A percentile compares a stretch with the other conserved stretches of the same genome.
Conservation (phyloP, 2,329 filamentous ascomycete species). For the Ambrosiella cleistominuta region DNA sequence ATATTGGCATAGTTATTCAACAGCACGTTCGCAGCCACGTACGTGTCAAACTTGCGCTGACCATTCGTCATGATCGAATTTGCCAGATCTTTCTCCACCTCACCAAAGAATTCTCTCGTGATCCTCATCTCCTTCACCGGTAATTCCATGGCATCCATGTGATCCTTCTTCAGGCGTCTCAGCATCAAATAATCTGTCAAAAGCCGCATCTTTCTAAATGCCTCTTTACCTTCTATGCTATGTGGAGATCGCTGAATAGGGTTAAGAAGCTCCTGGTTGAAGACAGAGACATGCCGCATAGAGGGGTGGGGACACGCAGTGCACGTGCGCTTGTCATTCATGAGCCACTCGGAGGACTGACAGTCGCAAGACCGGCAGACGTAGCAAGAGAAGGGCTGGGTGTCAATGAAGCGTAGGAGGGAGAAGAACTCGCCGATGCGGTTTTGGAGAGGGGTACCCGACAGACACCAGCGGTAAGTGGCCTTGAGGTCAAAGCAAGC, state of each 20-base stretch:
- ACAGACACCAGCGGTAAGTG: slow-evolving; percentile 86
- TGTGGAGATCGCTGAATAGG: slow-evolving; percentile 53
- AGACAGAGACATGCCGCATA: slow-evolving; percentile 39
- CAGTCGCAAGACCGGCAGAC: slow-evolving; percentile 81
- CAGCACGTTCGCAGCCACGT: slow-evolving; percentile 83
- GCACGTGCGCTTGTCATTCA: slow-evolving; percentile 56
- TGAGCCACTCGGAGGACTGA: slow-evolving; percentile 65
- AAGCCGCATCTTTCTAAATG: slow-evolving; percentile 66
- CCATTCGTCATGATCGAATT: slow-evolving; percentile 89
- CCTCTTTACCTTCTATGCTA: slow-evolving; percentile 42
- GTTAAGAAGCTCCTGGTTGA: slow-evolving; percentile 89
- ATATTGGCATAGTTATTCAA: slow-evolving; percentile 98
- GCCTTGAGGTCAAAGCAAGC: slow-evolving; percentile 85
- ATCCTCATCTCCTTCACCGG: slow-evolving; percentile 87
- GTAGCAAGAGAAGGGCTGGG: slow-evolving; percentile 80
- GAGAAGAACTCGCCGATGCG: slow-evolving; percentile 97
- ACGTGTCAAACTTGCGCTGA: slow-evolving; percentile 80
- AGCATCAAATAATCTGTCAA: slow-evolving; percentile 92
- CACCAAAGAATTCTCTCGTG: slow-evolving; percentile 89
- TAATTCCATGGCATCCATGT: slow-evolving; percentile 88
- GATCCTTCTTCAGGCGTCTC: slow-evolving; percentile 80
- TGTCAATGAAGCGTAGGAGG: slow-evolving; percentile 74
- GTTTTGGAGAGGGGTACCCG: slow-evolving; percentile 89
- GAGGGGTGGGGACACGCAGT: slow-evolving; percentile 22
- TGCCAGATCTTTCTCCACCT: slow-evolving; percentile 90